Conservation (phyloP, 805 yeast species). For the Wickerhamiella kazuoi region DNA sequence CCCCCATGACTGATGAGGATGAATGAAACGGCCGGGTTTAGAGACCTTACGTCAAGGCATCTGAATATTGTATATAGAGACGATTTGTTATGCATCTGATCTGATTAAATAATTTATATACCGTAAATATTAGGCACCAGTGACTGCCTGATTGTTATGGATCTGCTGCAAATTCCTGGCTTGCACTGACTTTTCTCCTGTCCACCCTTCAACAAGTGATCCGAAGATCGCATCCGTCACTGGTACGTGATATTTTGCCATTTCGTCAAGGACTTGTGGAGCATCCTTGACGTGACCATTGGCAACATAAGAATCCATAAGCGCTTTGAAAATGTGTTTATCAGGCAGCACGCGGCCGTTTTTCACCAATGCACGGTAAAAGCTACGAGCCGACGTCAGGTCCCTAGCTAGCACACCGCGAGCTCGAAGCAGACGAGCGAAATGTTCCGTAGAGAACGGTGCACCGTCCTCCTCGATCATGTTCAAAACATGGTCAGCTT, state of each 20-base stretch:
- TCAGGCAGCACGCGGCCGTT: conserved; percentile 22
- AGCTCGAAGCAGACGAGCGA: conserved; percentile 23
- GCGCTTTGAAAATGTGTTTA: conserved; percentile 23
- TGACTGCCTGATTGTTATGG: background rate
- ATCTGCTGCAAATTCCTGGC: background rate
- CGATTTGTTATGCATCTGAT: background rate
- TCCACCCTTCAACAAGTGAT: background rate
- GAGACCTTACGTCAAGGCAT: too few species aligned
- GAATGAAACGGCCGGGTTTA: too few species aligned
- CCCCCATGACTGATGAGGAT: conserved; percentile 81
- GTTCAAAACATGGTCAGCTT: conserved; percentile 22
- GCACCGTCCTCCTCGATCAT: conserved; percentile 18
- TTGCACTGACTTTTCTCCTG: background rate
- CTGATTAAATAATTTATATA: too few species aligned
- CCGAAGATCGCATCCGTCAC: background rate
- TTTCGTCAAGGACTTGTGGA: conserved; percentile 18
- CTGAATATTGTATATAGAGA: background rate
- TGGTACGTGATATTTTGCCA: conserved; percentile 18
- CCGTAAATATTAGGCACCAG: background rate
- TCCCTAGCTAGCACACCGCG: conserved; percentile 23
- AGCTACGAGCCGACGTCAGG: conserved; percentile 20
- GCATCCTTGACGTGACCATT: conserved; percentile 19
- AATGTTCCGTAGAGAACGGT: conserved; percentile 20
- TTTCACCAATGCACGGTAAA: conserved; percentile 19
- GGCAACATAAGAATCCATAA: conserved; percentile 24